Evolutionary conservation across 1,284 basidiomycete species (phyloP).

Genomic region (Ustilago bromivora): DNA sequence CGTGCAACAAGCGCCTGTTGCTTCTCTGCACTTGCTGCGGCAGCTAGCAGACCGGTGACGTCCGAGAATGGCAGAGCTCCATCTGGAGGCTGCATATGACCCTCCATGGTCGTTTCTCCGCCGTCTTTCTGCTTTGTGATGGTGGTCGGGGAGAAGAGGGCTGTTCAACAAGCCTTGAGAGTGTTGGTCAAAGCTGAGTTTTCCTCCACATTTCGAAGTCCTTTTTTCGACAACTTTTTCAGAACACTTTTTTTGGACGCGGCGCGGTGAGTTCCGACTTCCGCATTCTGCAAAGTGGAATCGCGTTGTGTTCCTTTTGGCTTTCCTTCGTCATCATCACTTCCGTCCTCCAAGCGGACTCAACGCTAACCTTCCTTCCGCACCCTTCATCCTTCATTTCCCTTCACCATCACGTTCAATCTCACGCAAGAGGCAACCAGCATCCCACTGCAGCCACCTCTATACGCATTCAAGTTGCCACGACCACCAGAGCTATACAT

Average conservation of each 20-base stretch:
- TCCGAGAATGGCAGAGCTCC: conserved; percentile 50
- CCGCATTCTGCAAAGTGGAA: conserved; percentile 20
- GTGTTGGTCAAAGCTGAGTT: conserved; percentile 26
- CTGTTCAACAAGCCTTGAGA: not conserved
- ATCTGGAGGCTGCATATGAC: conserved; percentile 5
- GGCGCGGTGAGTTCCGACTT: conserved; percentile 11
- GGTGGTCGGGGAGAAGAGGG: conserved; percentile 3
- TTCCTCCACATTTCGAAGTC: conserved; percentile 27
- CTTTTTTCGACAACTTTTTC: conserved; percentile 13
- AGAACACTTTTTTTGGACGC: not conserved
- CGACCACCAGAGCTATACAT: not conserved
- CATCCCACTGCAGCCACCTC: not conserved
- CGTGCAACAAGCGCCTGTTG: conserved; percentile 43
- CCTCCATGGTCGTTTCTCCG: conserved; percentile 1
- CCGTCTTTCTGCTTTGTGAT: not conserved
- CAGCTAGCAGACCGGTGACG: conserved; percentile 30
- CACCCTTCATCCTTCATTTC: not conserved
- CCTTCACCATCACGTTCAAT: not conserved
- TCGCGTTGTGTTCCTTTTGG: conserved; percentile 9
- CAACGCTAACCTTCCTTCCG: not conserved
- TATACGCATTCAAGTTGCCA: not conserved
- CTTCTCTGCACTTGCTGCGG: conserved; percentile 42
- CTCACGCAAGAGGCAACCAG: too few species aligned
- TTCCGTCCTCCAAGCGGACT: not conserved
- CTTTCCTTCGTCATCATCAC: conserved; percentile 7